Evolutionary conservation across 805 yeast genomes (phyloP), one percentile per base, ranked within the genome.

Genomic region (Candida methanosorbosa): DNA sequence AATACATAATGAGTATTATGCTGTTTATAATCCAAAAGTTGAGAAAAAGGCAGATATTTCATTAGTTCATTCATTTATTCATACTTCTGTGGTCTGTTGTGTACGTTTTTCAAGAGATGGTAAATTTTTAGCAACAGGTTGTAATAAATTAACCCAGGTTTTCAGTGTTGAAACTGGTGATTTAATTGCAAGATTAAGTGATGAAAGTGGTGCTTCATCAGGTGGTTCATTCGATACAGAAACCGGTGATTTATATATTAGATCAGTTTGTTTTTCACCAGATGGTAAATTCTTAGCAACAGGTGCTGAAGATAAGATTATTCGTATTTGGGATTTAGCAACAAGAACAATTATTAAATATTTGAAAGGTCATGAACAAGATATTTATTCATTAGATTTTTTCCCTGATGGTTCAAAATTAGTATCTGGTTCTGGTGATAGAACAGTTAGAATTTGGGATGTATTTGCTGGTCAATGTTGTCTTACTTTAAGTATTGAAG

Each of bases 361-460:
- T 46, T 69, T 90, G 56, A 72, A 79, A 43, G 98, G 98, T 34
- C 97, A 90, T 57, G 97, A 88, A 59, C 98, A 92, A 66, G 98
- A 90, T 63, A 88, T 90, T 47, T 92, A 90, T 63, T 88, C 97
- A 11, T 70, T 90, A 46, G 97, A 86, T 62, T 92, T 84, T 59
- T 84, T 90, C 73, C 90, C 95, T 32, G 87, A 85, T 50, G 97
- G 98, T 34, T 75, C 87, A 46, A 82, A 87, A 56, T 72, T 90
- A 48, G 96, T 90, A 20, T 81, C 94, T 15, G 98, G 98, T 26
- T 81, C 94, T 13, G 98, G 98, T 38, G 98, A 90, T 63, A 76
- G 95, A 50, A 86, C 96, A 14, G 97, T 90, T 24, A 75, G 96
- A 56, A 81, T 92, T 52, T 90, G 98, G 98, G 96, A 90, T 59